Evolutionary conservation across 2,329 filamentous ascomycete species (phyloP).

Genomic region (Plectosphaerella plurivora): DNA sequence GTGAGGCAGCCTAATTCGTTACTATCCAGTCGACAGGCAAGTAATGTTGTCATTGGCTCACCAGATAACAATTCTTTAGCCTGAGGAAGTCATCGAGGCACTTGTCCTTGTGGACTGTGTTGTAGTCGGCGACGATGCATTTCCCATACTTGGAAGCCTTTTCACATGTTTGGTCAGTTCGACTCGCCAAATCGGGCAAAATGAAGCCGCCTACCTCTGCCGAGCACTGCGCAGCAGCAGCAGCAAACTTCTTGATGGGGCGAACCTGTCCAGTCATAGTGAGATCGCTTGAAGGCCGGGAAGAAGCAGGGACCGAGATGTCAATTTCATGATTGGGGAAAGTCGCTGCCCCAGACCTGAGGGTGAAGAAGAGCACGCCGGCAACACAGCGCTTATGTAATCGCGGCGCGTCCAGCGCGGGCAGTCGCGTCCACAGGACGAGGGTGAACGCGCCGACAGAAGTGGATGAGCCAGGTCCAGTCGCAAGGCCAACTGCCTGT

Average conservation of each 20-base stretch:
- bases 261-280: constrained; percentile 25
- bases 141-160: constrained; percentile 85
- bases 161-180: background rate
- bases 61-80: constrained; percentile 83
- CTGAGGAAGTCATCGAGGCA: constrained; percentile 80
- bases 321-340: too few species aligned
- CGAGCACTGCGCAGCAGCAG: constrained; percentile 51
- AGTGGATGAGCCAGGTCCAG: too few species aligned
- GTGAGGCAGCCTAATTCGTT: background rate
- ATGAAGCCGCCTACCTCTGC: constrained; percentile 36
- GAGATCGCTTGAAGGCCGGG: too few species aligned
- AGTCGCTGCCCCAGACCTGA: too few species aligned
- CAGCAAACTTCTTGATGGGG: constrained; percentile 51
- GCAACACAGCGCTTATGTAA: too few species aligned
- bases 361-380: too few species aligned
- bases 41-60: constrained; percentile 35
- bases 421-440: too few species aligned
- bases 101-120: constrained; percentile 85
- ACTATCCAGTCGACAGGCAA: too few species aligned
- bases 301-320: too few species aligned
- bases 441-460: too few species aligned
- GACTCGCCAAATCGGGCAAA: background rate
- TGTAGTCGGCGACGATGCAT: constrained; percentile 88
- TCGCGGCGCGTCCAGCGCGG: too few species aligned
- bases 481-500: too few species aligned